A percentile compares a stretch with the other conserved stretches of the same genome.
Evolutionary conservation across 768 basidiomycete genomes (phyloP).

Genomic region (Psilocybe subaeruginosa): DNA sequence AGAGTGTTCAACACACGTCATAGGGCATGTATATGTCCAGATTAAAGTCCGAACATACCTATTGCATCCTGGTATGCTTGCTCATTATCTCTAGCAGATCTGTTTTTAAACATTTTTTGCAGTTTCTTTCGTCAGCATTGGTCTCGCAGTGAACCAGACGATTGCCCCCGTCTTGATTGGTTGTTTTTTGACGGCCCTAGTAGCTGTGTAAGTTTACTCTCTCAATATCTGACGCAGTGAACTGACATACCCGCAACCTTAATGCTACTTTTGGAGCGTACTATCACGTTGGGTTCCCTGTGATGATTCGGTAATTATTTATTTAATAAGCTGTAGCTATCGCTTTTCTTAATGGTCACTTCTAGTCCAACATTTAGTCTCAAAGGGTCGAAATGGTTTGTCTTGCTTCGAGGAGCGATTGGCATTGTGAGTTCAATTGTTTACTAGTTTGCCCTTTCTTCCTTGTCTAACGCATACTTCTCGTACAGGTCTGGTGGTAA

Average conservation of each 20-base stretch:
- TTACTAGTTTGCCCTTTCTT: too few relatives aligned
- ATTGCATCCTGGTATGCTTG: too few relatives aligned
- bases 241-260: background rate
- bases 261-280: slow-evolving; percentile 19
- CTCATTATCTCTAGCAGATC: too few relatives aligned
- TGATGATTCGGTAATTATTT: slow-evolving; percentile 16
- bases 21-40: too few relatives aligned
- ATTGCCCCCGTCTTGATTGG: slow-evolving; percentile 15
- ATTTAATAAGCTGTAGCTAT: background rate
- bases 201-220: slow-evolving; percentile 11
- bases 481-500: slow-evolving; percentile 16
- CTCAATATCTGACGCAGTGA: background rate
- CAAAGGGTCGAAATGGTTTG: slow-evolving; percentile 17
- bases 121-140: slow-evolving; percentile 19
- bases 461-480: background rate
- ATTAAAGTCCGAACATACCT: too few relatives aligned
- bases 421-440: slow-evolving; percentile 13
- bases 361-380: slow-evolving; percentile 17
- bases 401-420: slow-evolving; percentile 12
- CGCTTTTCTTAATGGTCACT: background rate
- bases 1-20: too few relatives aligned
- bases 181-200: slow-evolving; percentile 10
- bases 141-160: slow-evolving; percentile 16
- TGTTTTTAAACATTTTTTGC: background rate
- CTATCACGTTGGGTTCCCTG: slow-evolving; percentile 19